Conservation (phyloP, 148 eudicot genomes). For the Fagopyrum esculentum region DNA sequence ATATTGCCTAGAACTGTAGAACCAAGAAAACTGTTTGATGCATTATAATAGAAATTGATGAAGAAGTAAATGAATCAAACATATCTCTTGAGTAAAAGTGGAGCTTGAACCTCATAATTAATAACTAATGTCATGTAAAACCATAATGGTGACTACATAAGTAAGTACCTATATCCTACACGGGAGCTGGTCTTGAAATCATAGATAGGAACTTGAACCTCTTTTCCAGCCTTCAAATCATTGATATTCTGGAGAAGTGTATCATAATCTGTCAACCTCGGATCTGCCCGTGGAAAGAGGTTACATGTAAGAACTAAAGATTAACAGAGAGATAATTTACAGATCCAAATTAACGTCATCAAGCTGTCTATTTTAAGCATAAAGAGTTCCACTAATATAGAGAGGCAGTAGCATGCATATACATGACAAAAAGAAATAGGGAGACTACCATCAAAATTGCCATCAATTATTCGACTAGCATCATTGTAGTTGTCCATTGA, state of each 20-base stretch:
- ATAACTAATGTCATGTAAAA: not conserved
- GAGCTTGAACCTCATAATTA: not conserved
- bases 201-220: slow-evolving; percentile 65
- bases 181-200: slow-evolving; percentile 94
- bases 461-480: slow-evolving; percentile 53
- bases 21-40: not conserved
- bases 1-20: not conserved
- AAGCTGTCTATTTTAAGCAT: no score
- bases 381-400: not conserved
- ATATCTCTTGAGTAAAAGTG: not conserved
- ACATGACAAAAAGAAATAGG: not conserved
- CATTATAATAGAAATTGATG: not conserved
- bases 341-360: not conserved
- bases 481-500: slow-evolving; percentile 77
- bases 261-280: slow-evolving; percentile 92
- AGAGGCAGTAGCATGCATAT: not conserved
- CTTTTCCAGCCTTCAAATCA: slow-evolving; percentile 73
- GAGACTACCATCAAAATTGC: slow-evolving; percentile 53
- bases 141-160: not conserved
- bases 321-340: not conserved
- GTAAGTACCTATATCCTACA: slow-evolving; percentile 67
- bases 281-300: slow-evolving; percentile 40
- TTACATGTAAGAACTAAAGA: not conserved
- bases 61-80: not conserved
- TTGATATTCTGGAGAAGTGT: slow-evolving; percentile 72